These are phyloP conservation scores for Aspergillus heteromorphus DNA, from an alignment of 495 filamentous ascomycete genomes.

Conservation along the genomic window DNA sequence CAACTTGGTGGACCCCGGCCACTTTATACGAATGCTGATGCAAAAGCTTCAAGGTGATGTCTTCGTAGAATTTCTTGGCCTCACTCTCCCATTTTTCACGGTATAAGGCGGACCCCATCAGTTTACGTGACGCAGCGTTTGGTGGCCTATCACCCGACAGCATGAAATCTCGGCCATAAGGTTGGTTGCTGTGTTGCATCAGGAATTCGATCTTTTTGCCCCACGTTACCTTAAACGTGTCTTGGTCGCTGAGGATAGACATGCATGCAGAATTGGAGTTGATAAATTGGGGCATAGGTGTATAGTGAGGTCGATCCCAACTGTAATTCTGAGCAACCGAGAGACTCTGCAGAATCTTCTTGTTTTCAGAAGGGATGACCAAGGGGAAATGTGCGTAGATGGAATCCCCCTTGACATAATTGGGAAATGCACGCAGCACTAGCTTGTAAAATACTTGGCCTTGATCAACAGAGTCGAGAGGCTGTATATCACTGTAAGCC, in stretches of 20 bases:
- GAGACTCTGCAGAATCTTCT: constrained; percentile 43
- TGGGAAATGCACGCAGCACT: constrained; percentile 55
- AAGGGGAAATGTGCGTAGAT: constrained; percentile 58
- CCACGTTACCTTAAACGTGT: constrained; percentile 54
- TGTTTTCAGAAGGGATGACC: constrained; percentile 51
- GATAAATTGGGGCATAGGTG: constrained; percentile 33
- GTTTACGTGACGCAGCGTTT: constrained; percentile 41
- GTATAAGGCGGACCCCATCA: constrained; percentile 46
- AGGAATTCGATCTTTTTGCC: constrained; percentile 48
- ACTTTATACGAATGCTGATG: constrained; percentile 44
- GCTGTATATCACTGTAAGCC: constrained; percentile 54
- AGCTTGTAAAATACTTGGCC: constrained; percentile 60
- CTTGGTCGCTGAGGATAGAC: constrained; percentile 42
- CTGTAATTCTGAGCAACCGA: constrained; percentile 45
- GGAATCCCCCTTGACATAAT: constrained; percentile 51
- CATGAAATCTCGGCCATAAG: constrained; percentile 49
- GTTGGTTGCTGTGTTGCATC: constrained; percentile 33
- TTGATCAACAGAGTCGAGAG: constrained; percentile 45
- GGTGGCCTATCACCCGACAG: constrained; percentile 46
- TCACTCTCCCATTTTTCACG: constrained; percentile 44
- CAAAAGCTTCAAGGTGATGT: constrained; percentile 48
- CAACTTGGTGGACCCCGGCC: constrained; percentile 52
- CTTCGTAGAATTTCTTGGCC: constrained; percentile 47
- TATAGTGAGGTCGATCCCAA: constrained; percentile 40
- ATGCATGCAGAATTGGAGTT: constrained; percentile 45